These are phyloP conservation scores for Selaginella moellendorffii DNA, from an alignment of 75 land plant species.

Conservation along the genomic window DNA sequence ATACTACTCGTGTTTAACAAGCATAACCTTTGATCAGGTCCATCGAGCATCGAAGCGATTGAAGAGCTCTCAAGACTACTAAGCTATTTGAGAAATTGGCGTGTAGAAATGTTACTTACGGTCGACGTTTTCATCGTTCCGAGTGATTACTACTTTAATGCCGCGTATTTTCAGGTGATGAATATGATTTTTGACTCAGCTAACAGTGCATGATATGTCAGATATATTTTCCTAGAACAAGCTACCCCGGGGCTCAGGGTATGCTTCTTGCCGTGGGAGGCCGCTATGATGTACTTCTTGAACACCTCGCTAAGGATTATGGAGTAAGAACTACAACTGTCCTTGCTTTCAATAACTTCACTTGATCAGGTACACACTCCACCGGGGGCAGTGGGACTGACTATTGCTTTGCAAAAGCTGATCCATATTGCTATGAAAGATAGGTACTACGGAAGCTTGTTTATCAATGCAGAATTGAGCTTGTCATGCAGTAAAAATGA, in stretches of 20 bases:
- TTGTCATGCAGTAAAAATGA: no score
- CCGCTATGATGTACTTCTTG: conserved; percentile 69
- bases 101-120: conserved; percentile 38
- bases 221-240: conserved; percentile 42
- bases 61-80: conserved; percentile 58
- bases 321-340: conserved; percentile 24
- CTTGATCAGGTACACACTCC: conserved; percentile 16
- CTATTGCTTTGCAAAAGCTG: conserved; percentile 80
- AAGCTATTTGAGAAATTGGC: conserved; percentile 68
- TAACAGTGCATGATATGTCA: no score
- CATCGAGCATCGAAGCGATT: conserved; percentile 47
- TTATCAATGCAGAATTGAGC: no score
- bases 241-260: conserved; percentile 34
- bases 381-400: conserved; percentile 82
- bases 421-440: conserved; percentile 35
- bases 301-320: conserved; percentile 15
- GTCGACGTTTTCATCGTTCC: conserved; percentile 81
- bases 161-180: conserved; percentile 51
- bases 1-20: no score
- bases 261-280: conserved; percentile 72
- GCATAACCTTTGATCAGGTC: conserved; percentile 32
- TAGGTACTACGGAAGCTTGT: no score
- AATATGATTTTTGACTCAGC: no score
- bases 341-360: conserved; percentile 23
- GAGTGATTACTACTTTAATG: conserved; percentile 47